Evolutionary conservation across 1,284 basidiomycete species (phyloP).

Genomic region (Fistulinella cinereoalba): DNA sequence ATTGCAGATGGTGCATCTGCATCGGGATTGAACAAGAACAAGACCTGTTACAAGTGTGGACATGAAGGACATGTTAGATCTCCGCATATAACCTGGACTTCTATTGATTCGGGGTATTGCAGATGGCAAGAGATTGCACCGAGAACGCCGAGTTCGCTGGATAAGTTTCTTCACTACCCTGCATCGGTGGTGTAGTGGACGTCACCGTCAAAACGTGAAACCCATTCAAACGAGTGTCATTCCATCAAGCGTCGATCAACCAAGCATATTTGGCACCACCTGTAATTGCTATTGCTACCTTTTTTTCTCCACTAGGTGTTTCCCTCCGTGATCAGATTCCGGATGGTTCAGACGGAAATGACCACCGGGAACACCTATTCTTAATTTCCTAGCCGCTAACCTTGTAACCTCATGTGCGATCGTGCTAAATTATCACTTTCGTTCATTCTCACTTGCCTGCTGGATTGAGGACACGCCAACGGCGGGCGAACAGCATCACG

Average conservation of each 20-base stretch:
- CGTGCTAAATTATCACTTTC: too few relatives aligned
- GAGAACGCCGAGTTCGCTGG: constrained; percentile 54
- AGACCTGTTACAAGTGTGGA: constrained; percentile 85
- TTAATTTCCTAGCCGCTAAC: constrained; percentile 1
- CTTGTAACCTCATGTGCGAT: not conserved
- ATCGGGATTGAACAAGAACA: constrained; percentile 53
- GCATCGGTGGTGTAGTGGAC: constrained; percentile 6
- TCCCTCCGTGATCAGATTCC: not conserved
- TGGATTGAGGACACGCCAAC: too few relatives aligned
- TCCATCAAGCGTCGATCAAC: constrained; percentile 6
- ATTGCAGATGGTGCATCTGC: constrained; percentile 46
- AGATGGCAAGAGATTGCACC: constrained; percentile 80
- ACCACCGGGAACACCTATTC: constrained; percentile 7
- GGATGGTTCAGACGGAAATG: constrained; percentile 18
- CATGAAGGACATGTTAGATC: constrained; percentile 75
- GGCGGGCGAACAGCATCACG: too few relatives aligned
- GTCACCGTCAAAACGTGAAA: constrained; percentile 13
- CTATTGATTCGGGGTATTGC: constrained; percentile 14
- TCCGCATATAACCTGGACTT: not conserved
- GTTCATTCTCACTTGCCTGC: too few relatives aligned
- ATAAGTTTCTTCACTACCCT: constrained; percentile 15
- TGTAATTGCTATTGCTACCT: not conserved
- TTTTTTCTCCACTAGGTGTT: not conserved
- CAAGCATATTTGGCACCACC: not conserved
- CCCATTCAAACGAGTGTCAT: constrained; percentile 11